Conservation (phyloP, 306 rosid species). For the Inga leiocalycina region DNA sequence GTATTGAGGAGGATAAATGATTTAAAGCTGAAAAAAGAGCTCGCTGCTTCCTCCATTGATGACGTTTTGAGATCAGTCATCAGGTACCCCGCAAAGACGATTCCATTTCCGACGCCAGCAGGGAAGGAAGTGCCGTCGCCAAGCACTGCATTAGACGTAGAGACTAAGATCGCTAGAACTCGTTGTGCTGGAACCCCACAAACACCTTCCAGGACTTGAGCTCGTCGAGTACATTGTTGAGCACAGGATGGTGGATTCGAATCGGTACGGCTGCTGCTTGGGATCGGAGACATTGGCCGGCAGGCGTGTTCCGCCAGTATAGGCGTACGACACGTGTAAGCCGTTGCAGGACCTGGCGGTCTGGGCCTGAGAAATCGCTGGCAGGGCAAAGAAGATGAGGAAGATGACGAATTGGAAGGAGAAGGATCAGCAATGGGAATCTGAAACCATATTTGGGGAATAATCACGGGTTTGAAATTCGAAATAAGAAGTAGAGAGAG, state of each 20-base stretch:
- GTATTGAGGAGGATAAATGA: too few relatives aligned
- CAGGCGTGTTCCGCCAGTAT: too few relatives aligned
- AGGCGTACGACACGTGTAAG: constrained; percentile 54
- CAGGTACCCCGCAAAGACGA: not conserved
- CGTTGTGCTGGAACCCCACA: constrained; percentile 12
- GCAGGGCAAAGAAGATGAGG: constrained; percentile 17
- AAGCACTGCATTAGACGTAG: not conserved
- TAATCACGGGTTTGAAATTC: not conserved
- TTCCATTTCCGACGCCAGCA: too few relatives aligned
- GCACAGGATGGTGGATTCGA: constrained; percentile 34
- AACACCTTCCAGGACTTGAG: too few relatives aligned
- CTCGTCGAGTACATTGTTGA: too few relatives aligned
- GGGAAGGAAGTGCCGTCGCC: too few relatives aligned
- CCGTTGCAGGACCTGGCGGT: constrained; percentile 57
- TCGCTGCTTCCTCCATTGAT: too few relatives aligned
- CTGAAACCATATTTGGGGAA: constrained; percentile 24
- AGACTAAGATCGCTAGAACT: too few relatives aligned
- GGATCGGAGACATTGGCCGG: constrained; percentile 40
- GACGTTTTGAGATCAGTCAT: constrained; percentile 67
- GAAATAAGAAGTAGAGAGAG: not conserved
- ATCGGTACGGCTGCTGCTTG: constrained; percentile 53
- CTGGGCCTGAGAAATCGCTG: constrained; percentile 35
- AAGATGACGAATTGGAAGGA: not conserved
- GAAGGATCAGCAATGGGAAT: not conserved
- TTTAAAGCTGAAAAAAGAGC: too few relatives aligned